Evolutionary conservation across 352 stramenopile species (phyloP).

Genomic region (Globisporangium abappressorium): DNA sequence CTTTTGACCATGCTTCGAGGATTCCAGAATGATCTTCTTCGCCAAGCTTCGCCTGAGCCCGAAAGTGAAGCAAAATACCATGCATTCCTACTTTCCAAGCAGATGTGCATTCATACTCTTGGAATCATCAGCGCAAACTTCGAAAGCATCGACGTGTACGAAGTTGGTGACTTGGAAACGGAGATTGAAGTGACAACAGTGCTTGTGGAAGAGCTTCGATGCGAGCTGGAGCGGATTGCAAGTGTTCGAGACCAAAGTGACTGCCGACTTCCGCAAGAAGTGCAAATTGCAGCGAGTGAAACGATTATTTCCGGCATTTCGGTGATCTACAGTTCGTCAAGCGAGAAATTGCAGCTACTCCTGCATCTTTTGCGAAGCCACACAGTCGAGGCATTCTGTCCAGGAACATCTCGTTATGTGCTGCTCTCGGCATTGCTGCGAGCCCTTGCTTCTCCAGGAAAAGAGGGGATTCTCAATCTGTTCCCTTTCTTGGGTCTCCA

Average conservation of each 20-base stretch:
- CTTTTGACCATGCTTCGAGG: slow-evolving; percentile 48
- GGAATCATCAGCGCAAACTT: slow-evolving; percentile 68
- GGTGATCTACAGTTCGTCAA: slow-evolving; percentile 56
- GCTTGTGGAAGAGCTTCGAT: slow-evolving; percentile 35
- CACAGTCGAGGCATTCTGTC: slow-evolving; percentile 24
- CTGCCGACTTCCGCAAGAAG: slow-evolving; percentile 9
- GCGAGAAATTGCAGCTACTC: slow-evolving; percentile 68
- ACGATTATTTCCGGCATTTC: slow-evolving; percentile 65
- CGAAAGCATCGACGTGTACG: slow-evolving; percentile 53
- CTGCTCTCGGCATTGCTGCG: slow-evolving; percentile 57
- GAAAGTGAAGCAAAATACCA: not conserved
- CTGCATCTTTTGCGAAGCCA: slow-evolving; percentile 57
- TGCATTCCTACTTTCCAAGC: not conserved
- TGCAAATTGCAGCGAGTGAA: slow-evolving; percentile 58
- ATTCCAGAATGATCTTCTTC: slow-evolving; percentile 20
- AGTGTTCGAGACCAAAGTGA: slow-evolving; percentile 24
- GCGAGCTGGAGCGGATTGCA: slow-evolving; percentile 50
- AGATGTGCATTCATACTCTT: slow-evolving; percentile 38
- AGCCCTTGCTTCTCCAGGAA: slow-evolving; percentile 49
- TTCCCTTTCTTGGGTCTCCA: slow-evolving; percentile 35
- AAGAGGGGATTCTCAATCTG: slow-evolving; percentile 67
- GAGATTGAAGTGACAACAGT: slow-evolving; percentile 39
- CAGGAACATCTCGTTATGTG: slow-evolving; percentile 41
- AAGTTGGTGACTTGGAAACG: slow-evolving; percentile 32
- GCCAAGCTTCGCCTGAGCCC: not conserved